Evolutionary conservation across 768 basidiomycete genomes (phyloP), one percentile per base, ranked within the genome.

Genomic region (Leccinellum rugosiceps): DNA sequence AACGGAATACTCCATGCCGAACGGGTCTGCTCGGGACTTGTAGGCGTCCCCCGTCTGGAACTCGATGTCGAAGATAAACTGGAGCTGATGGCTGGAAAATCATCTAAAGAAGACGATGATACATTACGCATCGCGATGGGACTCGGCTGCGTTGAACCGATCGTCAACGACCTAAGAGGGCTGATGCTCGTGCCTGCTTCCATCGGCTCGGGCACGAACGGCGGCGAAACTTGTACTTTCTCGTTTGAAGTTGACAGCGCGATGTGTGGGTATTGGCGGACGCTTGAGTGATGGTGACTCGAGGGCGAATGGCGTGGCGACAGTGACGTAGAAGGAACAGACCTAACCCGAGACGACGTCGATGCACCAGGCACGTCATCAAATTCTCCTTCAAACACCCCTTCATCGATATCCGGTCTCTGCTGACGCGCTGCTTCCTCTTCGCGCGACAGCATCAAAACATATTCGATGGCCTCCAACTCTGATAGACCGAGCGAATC

Each of bases 391-490:
- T 81, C 80, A 58, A 85, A 86, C 3, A 84, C 77, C 3, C 81
- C 85, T 53, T 85, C 81, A 19, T 83, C 82, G 6, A 68, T n/a
- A 4, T 57, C 32, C 34, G n/a, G 23, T 41, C 38, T 25, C 55
- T 58, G 52, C 57, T 56, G 57, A 53, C 62, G 53, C 35, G 56
- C 54, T 55, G 52, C 70, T 41, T 82, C 84, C 67, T 92, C 89
- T 47, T 94, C 92, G 9, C 88, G 83, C 60, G 90, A 92, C 61
- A 93, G 79, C 90, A 93, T 93, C 47, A 94, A 68, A 0, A 85
- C 79, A 62, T 94, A 94, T 64, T 91, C 87, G 26, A 93, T 74
- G 1, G 87, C 89, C 64, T 91, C 91, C 2, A 72, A 71, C 63
- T 94, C 91, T 56, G 78, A 84, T 41, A 93, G 72, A 3, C 92